Evolutionary conservation across 2,329 filamentous ascomycete species (phyloP), one percentile per base, ranked within the genome.

Genomic region (Aspergillus phoenicis): DNA sequence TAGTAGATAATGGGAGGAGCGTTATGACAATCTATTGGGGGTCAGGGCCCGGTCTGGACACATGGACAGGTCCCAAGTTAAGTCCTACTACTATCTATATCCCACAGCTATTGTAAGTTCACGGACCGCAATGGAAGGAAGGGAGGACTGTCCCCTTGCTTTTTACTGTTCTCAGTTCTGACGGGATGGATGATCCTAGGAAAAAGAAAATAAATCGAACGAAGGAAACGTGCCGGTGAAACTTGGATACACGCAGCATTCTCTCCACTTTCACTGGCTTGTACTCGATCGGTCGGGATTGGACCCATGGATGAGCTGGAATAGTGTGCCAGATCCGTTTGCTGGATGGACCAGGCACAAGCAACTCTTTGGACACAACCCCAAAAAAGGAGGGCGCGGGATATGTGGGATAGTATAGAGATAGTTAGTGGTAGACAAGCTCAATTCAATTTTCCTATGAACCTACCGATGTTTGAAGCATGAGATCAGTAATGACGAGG

Each of bases 151-250:
- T 45, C n/a, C 41, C 41, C 41, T 22, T 22, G 17, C n/a, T 33
- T 30, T 28, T 28, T 51, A 11, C 33, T 36, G 10, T 51, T 20
- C 26, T 5, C 20, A 2, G 20, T 20, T 17, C 47, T 17, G 13
- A 8, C n/a, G 24, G 26, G 22, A 4, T 17, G 7, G 22, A 15
- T 7, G 45, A n/a, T 15, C 45, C 24, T 30, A 10, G 24, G 11
- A 43, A 43, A 43, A 28, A 47, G 22, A 56, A 56, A 56, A 28
- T 26, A 45, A 56, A 22, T 26, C 17, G 53, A n/a, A 11, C 4
- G 33, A 36, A 36, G 39, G 30, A 56, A 45, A 56, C 53, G 53
- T 56, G 53, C 53, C 36, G 52, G 24, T 47, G 52, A 43, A 55
- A 55, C n/a, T 13, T 45, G 41, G 41, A 45, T 45, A 45, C 41